phyloP scores from a whole-genome alignment of 208 protist genomes.

The Trypanosoma congolense region DNA sequence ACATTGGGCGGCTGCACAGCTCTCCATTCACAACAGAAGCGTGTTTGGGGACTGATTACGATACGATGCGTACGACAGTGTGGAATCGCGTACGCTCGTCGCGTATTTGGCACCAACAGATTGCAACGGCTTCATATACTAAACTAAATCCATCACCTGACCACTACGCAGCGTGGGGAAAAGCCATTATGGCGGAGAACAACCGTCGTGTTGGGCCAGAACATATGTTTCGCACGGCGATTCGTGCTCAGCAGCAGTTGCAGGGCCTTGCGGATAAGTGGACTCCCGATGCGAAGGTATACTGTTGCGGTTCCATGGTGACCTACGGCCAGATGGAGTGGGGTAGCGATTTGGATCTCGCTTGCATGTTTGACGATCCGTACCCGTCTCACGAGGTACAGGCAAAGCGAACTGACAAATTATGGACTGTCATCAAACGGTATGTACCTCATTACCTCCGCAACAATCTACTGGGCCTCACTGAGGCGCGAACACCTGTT shows the following conservation, averaged over 20 bases:
- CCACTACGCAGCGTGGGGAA: slow-evolving; percentile 79
- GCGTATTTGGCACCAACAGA: not conserved
- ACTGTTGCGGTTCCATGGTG: slow-evolving; percentile 82
- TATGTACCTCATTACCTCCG: slow-evolving; percentile 84
- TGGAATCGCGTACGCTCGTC: not conserved
- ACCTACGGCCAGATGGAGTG: slow-evolving; percentile 89
- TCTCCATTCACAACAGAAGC: too few species aligned
- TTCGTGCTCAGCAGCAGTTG: slow-evolving; percentile 73
- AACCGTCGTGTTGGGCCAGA: slow-evolving; percentile 76
- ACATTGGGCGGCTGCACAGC: too few species aligned
- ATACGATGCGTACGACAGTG: slow-evolving; percentile 2
- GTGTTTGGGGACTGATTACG: not conserved
- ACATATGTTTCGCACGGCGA: slow-evolving; percentile 83
- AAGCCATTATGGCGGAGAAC: slow-evolving; percentile 67
- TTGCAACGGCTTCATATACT: slow-evolving; percentile 11
- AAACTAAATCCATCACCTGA: slow-evolving; percentile 41
- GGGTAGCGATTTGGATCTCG: slow-evolving; percentile 87
- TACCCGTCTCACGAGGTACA: slow-evolving; percentile 77
- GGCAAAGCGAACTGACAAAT: slow-evolving; percentile 78
- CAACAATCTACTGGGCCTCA: slow-evolving; percentile 60
- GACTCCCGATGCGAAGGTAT: slow-evolving; percentile 88
- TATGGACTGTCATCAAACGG: slow-evolving; percentile 85
- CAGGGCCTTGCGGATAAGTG: slow-evolving; percentile 83
- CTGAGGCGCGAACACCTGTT: slow-evolving; percentile 81
- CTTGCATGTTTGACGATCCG: slow-evolving; percentile 86